A percentile compares a stretch with the other conserved stretches of the same genome.
These are phyloP conservation scores for Amylocarpus encephaloides DNA, from an alignment of 2,329 filamentous ascomycete genomes.

Conservation along the genomic window DNA sequence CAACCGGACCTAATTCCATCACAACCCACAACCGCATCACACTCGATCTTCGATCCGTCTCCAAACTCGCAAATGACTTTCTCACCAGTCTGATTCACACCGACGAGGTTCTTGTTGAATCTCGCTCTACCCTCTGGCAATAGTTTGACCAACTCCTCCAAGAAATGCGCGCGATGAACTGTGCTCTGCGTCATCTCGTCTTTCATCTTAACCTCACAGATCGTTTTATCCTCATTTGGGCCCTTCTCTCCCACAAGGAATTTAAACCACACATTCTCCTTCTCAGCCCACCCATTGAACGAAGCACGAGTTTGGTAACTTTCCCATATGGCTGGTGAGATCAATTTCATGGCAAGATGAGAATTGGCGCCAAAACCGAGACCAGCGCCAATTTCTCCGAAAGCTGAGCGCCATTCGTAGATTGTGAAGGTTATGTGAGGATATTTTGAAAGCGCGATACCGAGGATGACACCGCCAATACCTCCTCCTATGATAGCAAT, in stretches of 20 bases:
- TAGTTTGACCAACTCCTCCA: constrained; percentile 36
- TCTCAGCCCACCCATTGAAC: constrained; percentile 5
- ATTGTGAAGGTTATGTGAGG: constrained; percentile 4
- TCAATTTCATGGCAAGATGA: constrained; percentile 3
- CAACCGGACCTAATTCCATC: constrained; percentile 55
- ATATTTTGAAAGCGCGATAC: constrained; percentile 2
- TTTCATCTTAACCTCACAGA: constrained; percentile 2
- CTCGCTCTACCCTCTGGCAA: constrained; percentile 30
- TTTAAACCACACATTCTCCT: constrained; percentile 8
- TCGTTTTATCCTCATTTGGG: neutral
- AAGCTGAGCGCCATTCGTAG: constrained; percentile 2
- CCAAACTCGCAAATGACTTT: constrained; percentile 4
- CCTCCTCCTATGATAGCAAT: constrained; percentile 6
- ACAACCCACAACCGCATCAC: constrained; percentile 13
- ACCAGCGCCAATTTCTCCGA: constrained; percentile 10
- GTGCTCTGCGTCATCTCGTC: constrained; percentile 6
- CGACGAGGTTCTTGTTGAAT: constrained; percentile 30
- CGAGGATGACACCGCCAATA: constrained; percentile 5
- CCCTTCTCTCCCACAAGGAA: constrained; percentile 12
- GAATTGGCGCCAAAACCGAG: constrained; percentile 8
- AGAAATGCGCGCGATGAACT: constrained; percentile 35
- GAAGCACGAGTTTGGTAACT: neutral
- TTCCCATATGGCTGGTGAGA: constrained; percentile 1
- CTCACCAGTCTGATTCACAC: neutral
- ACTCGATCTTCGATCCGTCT: constrained; percentile 5